Evolutionary conservation across 2,329 filamentous ascomycete species (phyloP).

Genomic region (Clarireedia monteithiana): DNA sequence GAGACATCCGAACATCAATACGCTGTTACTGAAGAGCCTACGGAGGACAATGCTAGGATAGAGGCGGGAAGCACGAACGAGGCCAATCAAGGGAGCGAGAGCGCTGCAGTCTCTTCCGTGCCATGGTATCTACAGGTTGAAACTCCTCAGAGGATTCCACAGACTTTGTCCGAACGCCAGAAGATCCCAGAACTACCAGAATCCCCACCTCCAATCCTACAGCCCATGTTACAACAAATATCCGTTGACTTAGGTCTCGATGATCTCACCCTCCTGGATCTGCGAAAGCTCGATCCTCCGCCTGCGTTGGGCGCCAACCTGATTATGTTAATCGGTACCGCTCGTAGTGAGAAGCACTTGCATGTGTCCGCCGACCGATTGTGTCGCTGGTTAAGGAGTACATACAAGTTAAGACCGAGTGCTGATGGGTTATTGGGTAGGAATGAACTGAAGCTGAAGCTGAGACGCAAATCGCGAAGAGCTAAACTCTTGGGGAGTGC

Average conservation of each 20-base stretch:
- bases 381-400: constrained; percentile 73
- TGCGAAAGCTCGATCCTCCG: constrained; percentile 77
- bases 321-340: constrained; percentile 87
- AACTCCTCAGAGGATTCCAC: constrained; percentile 29
- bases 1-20: not conserved
- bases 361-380: constrained; percentile 87
- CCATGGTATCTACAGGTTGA: constrained; percentile 88
- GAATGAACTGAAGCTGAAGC: constrained; percentile 83
- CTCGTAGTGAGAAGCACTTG: constrained; percentile 86
- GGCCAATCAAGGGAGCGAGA: constrained; percentile 14
- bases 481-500: constrained; percentile 72
- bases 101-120: constrained; percentile 26
- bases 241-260: constrained; percentile 84
- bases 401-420: constrained; percentile 63
- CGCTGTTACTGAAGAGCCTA: not conserved
- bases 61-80: constrained; percentile 1
- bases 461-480: constrained; percentile 71
- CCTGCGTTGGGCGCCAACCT: constrained; percentile 81
- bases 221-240: constrained; percentile 66
- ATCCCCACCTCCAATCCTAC: constrained; percentile 62
- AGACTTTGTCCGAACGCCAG: constrained; percentile 43
- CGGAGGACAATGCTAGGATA: not conserved
- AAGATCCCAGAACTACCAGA: constrained; percentile 48
- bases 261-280: constrained; percentile 69
- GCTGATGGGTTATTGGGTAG: constrained; percentile 85